Percentiles rank a stretch among this genome's conserved stretches.
These are phyloP conservation scores for Glycyrrhiza uralensis DNA, from an alignment of 306 rosid genomes.

Conservation along the genomic window DNA sequence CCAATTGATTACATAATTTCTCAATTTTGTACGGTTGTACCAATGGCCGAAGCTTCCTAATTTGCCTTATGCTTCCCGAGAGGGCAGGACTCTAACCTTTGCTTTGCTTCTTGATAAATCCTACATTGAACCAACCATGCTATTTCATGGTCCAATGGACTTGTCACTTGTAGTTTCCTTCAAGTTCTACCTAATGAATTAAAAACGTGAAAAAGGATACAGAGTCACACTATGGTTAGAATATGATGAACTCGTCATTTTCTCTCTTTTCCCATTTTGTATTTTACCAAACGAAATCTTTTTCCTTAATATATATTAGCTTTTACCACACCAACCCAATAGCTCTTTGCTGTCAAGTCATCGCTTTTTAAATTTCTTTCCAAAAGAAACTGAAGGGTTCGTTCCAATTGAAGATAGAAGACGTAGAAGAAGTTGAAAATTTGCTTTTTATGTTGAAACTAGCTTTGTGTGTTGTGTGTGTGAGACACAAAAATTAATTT, in stretches of 20 bases:
- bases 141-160: constrained; percentile 11
- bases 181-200: constrained; percentile 4
- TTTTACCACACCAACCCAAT: constrained; percentile 10
- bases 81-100: not conserved
- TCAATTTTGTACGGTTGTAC: no score
- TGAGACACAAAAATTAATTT: no score
- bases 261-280: not conserved
- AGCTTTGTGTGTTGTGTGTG: no score
- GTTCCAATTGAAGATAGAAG: not conserved
- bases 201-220: constrained; percentile 17
- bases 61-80: not conserved
- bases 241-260: not conserved
- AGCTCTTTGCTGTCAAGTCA: not conserved
- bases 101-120: not conserved
- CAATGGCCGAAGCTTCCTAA: constrained; percentile 13
- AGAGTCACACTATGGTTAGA: not conserved
- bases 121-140: not conserved
- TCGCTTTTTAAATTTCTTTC: not conserved
- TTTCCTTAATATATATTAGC: not conserved
- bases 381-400: not conserved
- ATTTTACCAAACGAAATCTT: constrained; percentile 18
- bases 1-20: not conserved
- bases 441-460: no score
- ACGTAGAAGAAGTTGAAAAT: not conserved
- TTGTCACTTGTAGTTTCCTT: constrained; percentile 7